A percentile compares a stretch with the other conserved stretches of the same genome.
Evolutionary conservation across 2,329 filamentous ascomycete species (phyloP).

Genomic region (Amphichorda felina): DNA sequence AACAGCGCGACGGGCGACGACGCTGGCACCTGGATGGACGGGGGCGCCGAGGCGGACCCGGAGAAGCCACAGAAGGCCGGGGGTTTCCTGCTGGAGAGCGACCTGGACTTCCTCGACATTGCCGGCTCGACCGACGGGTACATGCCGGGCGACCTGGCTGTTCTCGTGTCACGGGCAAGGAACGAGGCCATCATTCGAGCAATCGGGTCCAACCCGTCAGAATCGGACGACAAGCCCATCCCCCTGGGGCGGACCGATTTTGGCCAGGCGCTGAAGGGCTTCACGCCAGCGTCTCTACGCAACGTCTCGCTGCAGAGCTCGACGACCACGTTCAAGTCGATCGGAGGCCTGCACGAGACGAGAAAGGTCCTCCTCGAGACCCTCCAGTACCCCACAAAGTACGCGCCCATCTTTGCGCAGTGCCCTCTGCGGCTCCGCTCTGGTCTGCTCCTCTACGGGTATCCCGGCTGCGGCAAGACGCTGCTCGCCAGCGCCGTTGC

Average conservation of each 20-base stretch:
- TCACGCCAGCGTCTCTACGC: constrained; percentile 86
- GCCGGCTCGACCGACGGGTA: constrained; percentile 94
- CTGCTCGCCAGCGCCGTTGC: constrained; percentile 93
- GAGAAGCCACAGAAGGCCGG: constrained; percentile 24
- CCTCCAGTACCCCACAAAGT: constrained; percentile 92
- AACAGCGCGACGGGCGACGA: constrained; percentile 35
- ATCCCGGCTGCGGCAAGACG: constrained; percentile 93
- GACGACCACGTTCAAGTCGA: constrained; percentile 83
- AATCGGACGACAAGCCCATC: constrained; percentile 36
- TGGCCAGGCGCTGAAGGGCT: constrained; percentile 72
- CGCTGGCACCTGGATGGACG: constrained; percentile 65
- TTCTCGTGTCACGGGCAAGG: constrained; percentile 76
- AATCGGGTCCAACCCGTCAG: constrained; percentile 38
- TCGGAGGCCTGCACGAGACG: constrained; percentile 79
- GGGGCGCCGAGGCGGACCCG: constrained; percentile 40
- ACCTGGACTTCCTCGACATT: constrained; percentile 83
- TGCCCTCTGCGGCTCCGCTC: constrained; percentile 92
- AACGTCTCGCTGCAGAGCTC: constrained; percentile 92
- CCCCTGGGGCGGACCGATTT: constrained; percentile 67
- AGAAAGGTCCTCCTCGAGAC: constrained; percentile 90
- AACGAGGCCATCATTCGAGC: constrained; percentile 88
- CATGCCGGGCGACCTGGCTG: constrained; percentile 86
- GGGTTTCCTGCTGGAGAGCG: constrained; percentile 61
- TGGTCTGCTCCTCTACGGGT: constrained; percentile 86
- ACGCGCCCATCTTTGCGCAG: constrained; percentile 93